Base-by-base conservation (phyloP, 345 rosid species). In the Dimocarpus longan region DNA sequence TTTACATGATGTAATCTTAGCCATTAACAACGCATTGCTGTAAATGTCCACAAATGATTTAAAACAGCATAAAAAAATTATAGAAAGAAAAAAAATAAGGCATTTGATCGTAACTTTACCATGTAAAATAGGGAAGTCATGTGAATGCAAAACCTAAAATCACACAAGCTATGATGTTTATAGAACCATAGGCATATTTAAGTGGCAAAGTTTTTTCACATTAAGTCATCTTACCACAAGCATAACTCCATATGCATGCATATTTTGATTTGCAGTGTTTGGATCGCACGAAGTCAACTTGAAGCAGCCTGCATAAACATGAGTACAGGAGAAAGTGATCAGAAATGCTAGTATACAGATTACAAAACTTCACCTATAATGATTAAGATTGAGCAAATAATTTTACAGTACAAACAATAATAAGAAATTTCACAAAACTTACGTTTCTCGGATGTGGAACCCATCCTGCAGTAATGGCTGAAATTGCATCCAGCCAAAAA, bases 391-490 rank as follows among this genome's bases (percentile, higher is more conserved):
- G 26, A 66, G 37, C 26, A 59, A 73, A 22, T 21, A 59, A 16
- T 73, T 73, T 12, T 59, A 73, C 37, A 15, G 60, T 21, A n/a
- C 21, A 12, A 18, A 21, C 28, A 42, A 75, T n/a, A 68, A 68
- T 26, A 18, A 78, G 71, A 32, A 54, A 43, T 52, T 54, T 64
- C 40, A 74, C 18, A 63, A 52, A 44, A 75, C 97, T 84, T 81
- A 96, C 98, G 88, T 64, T 81, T 83, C 87, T 92, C 90, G 50
- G 90, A 82, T 48, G 92, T 92, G 65, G 99, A 94, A 52, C 99
- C 99, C 89, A 73, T 83, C 71, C 93, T 76, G 87, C 98, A 95
- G 74, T 88, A 92, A 71, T 91, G 96, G 73, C 99, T 95, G 92
- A 64, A 84, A 82, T 74, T 42, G 77, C 79, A 81, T 40, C 4